Base-by-base conservation (phyloP, 2,329 filamentous ascomycete species). In the Trichophyton benhamiae region DNA sequence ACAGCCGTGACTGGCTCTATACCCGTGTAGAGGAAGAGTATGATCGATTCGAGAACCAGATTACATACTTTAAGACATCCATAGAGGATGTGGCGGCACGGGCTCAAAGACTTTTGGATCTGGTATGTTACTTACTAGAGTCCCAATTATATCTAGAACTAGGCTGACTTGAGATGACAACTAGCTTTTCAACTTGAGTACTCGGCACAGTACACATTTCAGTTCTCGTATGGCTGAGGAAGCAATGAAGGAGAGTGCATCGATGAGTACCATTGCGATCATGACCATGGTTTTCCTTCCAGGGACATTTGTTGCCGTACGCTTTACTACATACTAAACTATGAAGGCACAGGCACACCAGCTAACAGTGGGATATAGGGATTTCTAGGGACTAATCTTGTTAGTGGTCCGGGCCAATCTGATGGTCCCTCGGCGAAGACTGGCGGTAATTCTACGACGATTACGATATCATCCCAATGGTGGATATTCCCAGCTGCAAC, bases 231-330 rank as follows among this genome's bases (percentile, higher is more conserved):
- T 62, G 36, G 66, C 67, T 1, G 62, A 61, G 5, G 66, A 66
- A n/a, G 60, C 67, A 1, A 71, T 68, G 60, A 63, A 67, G 36
- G 72, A 74, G 57, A 72, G 71, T 59, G 66, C 68, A 1, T 69
- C 71, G 6, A 76, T 77, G 72, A 71, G 73, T 55, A 71, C 71
- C 2, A 72, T 77, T 15, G 72, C 75, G 0, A 65, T 75, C 1
- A 67, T 77, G 60, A 76, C 73, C 42, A 74, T 76, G 65, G 62
- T 72, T 1, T 77, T 77, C 62, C 70, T 76, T 1, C 75, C 76
- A 1, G 73, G 70, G 0, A 75, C 74, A 11, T 77, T 76, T 63
- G 70, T 76, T 63, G 72, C 75, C 64, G 63, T 62, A 58, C 58
- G 62, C 17, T 11, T 38, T 9, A 38, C 33, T 38, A 2, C 11